Percentiles rank a stretch among this genome's conserved stretches.
phyloP scores from a whole-genome alignment of 2,329 filamentous ascomycete genomes.

The Alternaria hordeiaustralica region DNA sequence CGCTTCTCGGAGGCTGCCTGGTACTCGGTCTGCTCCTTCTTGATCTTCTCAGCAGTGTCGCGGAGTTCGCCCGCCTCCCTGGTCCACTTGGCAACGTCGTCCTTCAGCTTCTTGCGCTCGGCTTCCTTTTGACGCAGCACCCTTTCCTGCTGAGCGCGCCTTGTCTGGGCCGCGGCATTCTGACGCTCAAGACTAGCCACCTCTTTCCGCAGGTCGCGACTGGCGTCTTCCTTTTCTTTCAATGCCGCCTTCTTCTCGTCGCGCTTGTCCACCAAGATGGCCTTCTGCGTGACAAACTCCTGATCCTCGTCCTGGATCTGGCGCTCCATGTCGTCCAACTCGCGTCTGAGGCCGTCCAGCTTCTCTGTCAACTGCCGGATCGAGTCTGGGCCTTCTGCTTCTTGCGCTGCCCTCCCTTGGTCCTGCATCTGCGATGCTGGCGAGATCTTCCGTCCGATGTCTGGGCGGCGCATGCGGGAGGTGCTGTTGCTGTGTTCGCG shows the following conservation, averaged over 20 bases:
- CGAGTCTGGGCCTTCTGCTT: conserved; percentile 49
- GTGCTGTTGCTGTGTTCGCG: conserved; percentile 70
- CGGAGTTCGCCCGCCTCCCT: conserved; percentile 65
- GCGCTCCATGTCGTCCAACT: conserved; percentile 79
- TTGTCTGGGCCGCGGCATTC: conserved; percentile 80
- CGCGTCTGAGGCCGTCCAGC: conserved; percentile 79
- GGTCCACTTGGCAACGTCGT: conserved; percentile 73
- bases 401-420: conserved; percentile 42
- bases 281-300: conserved; percentile 55
- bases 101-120: conserved; percentile 72
- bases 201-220: conserved; percentile 80
- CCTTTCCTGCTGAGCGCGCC: conserved; percentile 79
- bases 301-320: conserved; percentile 69
- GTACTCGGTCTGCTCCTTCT: conserved; percentile 48
- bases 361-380: conserved; percentile 81
- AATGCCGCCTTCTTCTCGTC: conserved; percentile 78
- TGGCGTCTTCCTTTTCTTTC: conserved; percentile 90
- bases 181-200: conserved; percentile 80
- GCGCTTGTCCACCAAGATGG: conserved; percentile 72
- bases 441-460: conserved; percentile 76
- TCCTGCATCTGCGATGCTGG: conserved; percentile 65
- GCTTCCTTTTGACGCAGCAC: conserved; percentile 70
- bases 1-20: conserved; percentile 47
- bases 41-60: conserved; percentile 59
- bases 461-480: conserved; percentile 65